A percentile compares a stretch with the other conserved stretches of the same genome.
Evolutionary conservation across 2,329 filamentous ascomycete genomes (phyloP).

Genomic region (Trichoderma sp.): DNA sequence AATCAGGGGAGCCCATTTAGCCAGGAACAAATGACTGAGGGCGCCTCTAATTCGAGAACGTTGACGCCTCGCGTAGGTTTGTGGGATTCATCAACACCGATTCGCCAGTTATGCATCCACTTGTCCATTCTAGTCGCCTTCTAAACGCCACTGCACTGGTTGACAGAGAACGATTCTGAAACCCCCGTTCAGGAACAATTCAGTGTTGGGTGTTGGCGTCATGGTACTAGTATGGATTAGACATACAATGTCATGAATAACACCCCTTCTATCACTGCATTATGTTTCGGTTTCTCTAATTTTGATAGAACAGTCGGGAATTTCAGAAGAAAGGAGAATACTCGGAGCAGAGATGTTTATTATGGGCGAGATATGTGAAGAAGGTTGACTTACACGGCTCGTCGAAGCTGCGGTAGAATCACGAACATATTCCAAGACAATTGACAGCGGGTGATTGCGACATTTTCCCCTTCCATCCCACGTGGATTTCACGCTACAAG

Average conservation of each 20-base stretch:
- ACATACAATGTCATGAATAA: neutral
- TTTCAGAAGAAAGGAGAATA: neutral
- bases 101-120: neutral
- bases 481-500: neutral
- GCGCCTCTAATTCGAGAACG: slow-evolving; percentile 5
- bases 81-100: neutral
- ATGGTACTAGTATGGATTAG: neutral
- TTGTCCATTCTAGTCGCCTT: slow-evolving; percentile 7
- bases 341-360: neutral
- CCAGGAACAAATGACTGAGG: slow-evolving; percentile 12
- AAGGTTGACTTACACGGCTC: neutral
- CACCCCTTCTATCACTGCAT: neutral
- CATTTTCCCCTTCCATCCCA: neutral
- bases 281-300: no score
- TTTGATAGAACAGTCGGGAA: neutral
- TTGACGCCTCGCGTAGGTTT: neutral
- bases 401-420: neutral
- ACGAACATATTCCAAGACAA: neutral
- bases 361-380: neutral
- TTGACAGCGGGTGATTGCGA: neutral
- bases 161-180: neutral
- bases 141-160: neutral
- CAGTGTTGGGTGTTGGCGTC: neutral
- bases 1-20: neutral
- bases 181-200: neutral